Base-by-base conservation (phyloP, 257 asterid species). In the Nicotiana otophora region DNA sequence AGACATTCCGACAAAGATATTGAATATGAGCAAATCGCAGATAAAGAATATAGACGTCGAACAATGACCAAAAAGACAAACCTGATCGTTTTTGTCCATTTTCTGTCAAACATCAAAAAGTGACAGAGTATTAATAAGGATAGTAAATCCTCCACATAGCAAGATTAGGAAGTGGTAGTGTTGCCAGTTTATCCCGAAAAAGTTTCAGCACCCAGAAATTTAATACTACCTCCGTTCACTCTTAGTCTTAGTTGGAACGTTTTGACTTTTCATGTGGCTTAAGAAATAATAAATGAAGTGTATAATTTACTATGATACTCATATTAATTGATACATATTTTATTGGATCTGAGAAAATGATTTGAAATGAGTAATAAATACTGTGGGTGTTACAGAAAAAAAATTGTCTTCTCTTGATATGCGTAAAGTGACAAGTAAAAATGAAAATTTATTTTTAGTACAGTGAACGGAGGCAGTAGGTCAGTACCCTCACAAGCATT, bases 21-120 rank as follows among this genome's bases (percentile, higher is more conserved):
- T 70, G 34, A 70, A 70, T 34, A 58, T 17, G 70, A 34, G 51
- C 20, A 58, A 78, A 78, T 33, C 20, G 36, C 70, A 34, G 82
- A 78, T 33, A 42, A 62, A 34, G 26, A 57, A 34, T n/a, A 20
- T 6, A 78, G 51, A 48, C 78, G 39, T 42, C 12, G 12, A 23
- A 36, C 54, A 84, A 58, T 55, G 53, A 83, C 46, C 5, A 65
- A 82, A 68, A 85, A 81, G 54, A 55, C 72, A 28, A 80, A 92
- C 98, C 95, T 76, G 77, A 63, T 81, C 65, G 84, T 86, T 85
- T 23, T 8, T 84, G 87, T 26, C 69, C 85, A 80, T 19, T 55
- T 26, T 83, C 98, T 94, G 86, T 77, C 72, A 30, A 61, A 77
- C 62, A 74, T 42, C 79, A 48, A 48, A 74, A 74, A 28, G 39